Base-by-base conservation (phyloP, 1,139 yeast species). In the Candida freyschussii region DNA sequence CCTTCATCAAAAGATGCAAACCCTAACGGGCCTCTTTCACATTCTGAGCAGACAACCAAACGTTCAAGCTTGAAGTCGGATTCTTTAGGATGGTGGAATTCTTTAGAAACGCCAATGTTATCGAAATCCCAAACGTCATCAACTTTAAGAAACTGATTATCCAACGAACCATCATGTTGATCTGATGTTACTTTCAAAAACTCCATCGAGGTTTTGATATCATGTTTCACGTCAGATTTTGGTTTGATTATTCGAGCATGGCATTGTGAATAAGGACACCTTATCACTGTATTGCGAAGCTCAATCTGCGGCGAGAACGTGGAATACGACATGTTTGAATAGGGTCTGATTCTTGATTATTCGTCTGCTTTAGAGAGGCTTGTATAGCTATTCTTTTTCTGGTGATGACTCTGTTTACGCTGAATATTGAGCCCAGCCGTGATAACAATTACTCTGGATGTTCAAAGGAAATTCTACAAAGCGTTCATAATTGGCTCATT, bases 21-120 rank as follows among this genome's bases (percentile, higher is more conserved):
- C 13, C 91, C 91, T 13, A 81, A 48, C 0, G 89, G 89, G 0
- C 91, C 91, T 40, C 67, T 63, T 45, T 80, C 89, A 59, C 91
- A 81, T 43, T 78, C 86, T 8, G 86, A 75, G 50, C 91, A 81
- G 3, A 77, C 66, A 25, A 81, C 56, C 7, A 48, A 26, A 21
- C 51, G 36, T 26, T 51, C 49, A 3, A 46, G 32, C 7, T 32
- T 39, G 4, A 23, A 21, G 4, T 47, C 41, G 1, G 37, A 30
- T 8, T 35, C 43, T 4, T 44, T 46, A 7, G 35, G 45, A 30
- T 42, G 45, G 29, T 49, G 36, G 25, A 56, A 45, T 9, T 47
- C 44, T 51, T 67, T 63, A 2, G 87, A 78, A 3, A 81, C 91
- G 1, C 86, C 89, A 28, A 81, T 71, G 48, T 81, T 81, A 45